Base-by-base conservation (phyloP, 164 flowering plant species). In the Taxillus chinensis region DNA sequence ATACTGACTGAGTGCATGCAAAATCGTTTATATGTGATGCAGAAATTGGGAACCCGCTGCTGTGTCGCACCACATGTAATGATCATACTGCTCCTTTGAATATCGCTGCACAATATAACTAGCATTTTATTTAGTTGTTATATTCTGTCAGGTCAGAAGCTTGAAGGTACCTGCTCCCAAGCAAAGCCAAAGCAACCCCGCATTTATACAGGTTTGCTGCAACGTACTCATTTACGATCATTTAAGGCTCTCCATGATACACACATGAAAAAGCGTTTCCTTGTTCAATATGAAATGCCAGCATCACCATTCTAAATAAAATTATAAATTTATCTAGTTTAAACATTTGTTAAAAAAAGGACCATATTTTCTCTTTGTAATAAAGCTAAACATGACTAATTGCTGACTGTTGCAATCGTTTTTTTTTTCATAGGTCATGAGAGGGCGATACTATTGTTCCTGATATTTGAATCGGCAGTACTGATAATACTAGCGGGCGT, bases 151-250 rank as follows among this genome's bases (percentile, higher is more conserved):
- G 98, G 73, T 68, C 79, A 80, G 71, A 92, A 82, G 77, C 78
- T 86, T 66, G 73, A 77, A 38, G 76, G 81, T 50, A 83, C 84
- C 67, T 92, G 97, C 71, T 79, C 89, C 55, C 74, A 73, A 61
- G 74, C 80, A 63, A 74, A 67, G 49, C 69, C 79, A 41, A 82
- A 73, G 78, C 73, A 39, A 59, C 75, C 76, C 60, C 74, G 75
- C 64, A 75, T 80, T 60, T 82, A 85, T 70, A 80, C 81, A 59
- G 92, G 95, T 82, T 8, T 48, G 51, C 51, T 48, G 13, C 27
- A 0, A 27, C 27, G 27, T 27, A 27, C 27, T 27, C 27, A 27
- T 27, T 27, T 27, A 27, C 2, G 27, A 27, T 27, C 27, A 27
- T 27, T 27, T 27, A 27, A 27, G 27, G 27, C 27, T 27, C 27